Evolutionary conservation across 2,329 filamentous ascomycete genomes (phyloP), one percentile per base, ranked within the genome.

Genomic region (Xylariales sp.): DNA sequence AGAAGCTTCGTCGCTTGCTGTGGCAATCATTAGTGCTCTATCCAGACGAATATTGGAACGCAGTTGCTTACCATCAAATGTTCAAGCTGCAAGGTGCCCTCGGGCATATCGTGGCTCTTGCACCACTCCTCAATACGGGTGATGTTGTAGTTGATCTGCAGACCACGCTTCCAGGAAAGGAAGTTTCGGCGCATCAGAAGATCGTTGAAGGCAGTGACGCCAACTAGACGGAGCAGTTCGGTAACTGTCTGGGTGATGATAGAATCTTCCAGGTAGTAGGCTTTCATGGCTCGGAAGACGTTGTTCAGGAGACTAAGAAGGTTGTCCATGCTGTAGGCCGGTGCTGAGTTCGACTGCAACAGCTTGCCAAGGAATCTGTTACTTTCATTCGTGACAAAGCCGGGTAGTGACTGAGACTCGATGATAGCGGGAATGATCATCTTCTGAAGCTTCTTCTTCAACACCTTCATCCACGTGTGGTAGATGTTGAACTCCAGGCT

Each of bases 101-200:
- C 91, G 1, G 93, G 93, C 91, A 98, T 97, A 55, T 97, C 93
- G 63, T 98, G 94, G 59, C 90, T 95, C 80, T 98, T 98, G 71
- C 93, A 98, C 93, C 93, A 98, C 68, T 98, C 93, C 65, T 98
- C 93, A 49, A 98, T 98, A 44, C 93, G 82, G 18, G 93, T 98
- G 64, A 98, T 98, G 70, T 98, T 98, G 75, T 98, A 98, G 71
- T 98, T 98, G 71, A 98, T 98, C 66, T 98, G 93, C 41, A 98
- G 79, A 55, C 93, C 93, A 64, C 93, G 88, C 75, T 98, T 98
- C 93, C 93, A 98, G 0, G 90, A 96, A 44, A 98, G 78, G 78
- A 98, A 98, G 67, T 97, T 97, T 55, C 93, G 81, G 56, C 93
- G 82, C 90, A 98, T 96, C 52, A 98, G 78, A 48, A 98, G 73